phyloP scores from a whole-genome alignment of 129 eudicot species.

The Artemisia tridentata region DNA sequence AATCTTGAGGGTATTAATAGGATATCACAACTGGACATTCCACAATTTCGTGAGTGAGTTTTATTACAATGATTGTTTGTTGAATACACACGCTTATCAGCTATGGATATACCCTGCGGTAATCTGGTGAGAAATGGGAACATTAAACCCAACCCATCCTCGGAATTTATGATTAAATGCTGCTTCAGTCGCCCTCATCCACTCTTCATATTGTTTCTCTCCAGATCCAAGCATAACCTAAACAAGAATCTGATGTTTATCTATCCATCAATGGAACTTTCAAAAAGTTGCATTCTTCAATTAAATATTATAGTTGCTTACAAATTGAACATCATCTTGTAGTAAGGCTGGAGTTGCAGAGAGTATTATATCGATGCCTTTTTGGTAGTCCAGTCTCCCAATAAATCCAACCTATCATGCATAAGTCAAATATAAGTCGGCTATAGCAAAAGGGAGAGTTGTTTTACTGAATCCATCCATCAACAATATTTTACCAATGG shows the following conservation, averaged over 20 bases:
- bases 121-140: constrained; percentile 86
- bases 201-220: no score
- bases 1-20: constrained; percentile 88
- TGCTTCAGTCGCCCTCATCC: constrained; percentile 78
- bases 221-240: constrained; percentile 98
- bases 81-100: neutral
- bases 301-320: neutral
- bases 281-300: neutral
- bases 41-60: neutral
- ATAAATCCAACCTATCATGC: constrained; percentile 73
- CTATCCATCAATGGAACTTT: neutral
- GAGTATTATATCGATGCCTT: constrained; percentile 47
- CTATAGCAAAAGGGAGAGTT: neutral
- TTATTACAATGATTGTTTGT: neutral
- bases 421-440: neutral
- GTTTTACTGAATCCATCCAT: constrained; percentile 2
- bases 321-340: neutral
- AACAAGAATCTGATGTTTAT: neutral
- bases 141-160: constrained; percentile 93
- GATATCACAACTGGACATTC: constrained; percentile 74
- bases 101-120: constrained; percentile 69
- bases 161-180: constrained; percentile 54
- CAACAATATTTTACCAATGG: constrained; percentile 63
- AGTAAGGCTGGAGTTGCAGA: neutral
- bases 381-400: constrained; percentile 92